A percentile compares a stretch with the other conserved stretches of the same genome.
These are phyloP conservation scores for Suillus paluster DNA, from an alignment of 768 basidiomycete species.

Conservation along the genomic window DNA sequence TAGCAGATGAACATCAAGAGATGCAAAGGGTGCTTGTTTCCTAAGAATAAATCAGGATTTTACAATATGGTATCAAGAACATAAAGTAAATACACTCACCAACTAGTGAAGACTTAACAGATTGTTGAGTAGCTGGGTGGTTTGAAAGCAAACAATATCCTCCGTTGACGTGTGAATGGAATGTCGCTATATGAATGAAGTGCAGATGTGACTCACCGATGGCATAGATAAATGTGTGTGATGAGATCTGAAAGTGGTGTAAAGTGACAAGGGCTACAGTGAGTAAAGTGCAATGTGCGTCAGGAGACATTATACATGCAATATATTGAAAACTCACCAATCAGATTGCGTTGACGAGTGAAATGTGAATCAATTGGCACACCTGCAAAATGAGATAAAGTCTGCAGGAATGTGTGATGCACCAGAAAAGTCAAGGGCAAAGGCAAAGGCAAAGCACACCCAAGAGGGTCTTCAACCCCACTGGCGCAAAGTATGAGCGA, in stretches of 20 bases:
- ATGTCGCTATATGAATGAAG: background rate
- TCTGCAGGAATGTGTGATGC: background rate
- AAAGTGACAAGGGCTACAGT: background rate
- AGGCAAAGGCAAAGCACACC: background rate
- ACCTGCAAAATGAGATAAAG: background rate
- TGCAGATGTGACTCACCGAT: background rate
- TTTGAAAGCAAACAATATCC: background rate
- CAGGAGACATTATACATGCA: background rate
- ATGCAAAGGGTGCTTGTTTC: background rate
- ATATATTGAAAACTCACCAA: background rate
- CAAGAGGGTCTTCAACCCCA: slow-evolving; percentile 3
- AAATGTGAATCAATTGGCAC: background rate
- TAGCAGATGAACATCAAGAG: background rate
- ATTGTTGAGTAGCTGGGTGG: no score
- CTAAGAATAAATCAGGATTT: background rate
- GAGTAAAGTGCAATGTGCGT: background rate
- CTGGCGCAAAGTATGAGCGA: background rate
- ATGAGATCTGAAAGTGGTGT: background rate
- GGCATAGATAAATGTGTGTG: background rate
- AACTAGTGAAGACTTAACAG: no score
- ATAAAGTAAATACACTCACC: no score
- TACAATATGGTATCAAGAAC: background rate
- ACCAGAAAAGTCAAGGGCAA: background rate
- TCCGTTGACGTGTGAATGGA: background rate
- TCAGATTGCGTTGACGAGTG: background rate